Conservation (phyloP, 352 stramenopile genomes). For the Elongisporangium prolatum region DNA sequence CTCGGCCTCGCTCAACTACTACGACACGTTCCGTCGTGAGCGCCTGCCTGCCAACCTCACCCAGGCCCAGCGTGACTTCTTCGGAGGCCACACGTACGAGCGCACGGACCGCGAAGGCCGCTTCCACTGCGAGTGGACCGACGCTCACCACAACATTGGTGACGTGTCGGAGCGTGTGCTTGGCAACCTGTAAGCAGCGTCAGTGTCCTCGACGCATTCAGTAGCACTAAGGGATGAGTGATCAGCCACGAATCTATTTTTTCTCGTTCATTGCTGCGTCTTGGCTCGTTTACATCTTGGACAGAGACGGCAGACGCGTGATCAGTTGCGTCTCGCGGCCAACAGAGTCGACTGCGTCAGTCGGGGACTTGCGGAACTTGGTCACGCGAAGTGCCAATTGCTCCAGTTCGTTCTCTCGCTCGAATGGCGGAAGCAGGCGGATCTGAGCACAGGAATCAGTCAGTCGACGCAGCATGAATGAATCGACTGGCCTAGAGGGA, state of each 20-base stretch:
- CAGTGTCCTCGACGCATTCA: neutral
- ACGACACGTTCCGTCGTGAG: slow-evolving; percentile 96
- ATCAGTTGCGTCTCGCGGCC: slow-evolving; percentile 57
- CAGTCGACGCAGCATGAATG: slow-evolving; percentile 8
- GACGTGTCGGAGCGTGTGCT: slow-evolving; percentile 92
- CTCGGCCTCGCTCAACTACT: slow-evolving; percentile 95
- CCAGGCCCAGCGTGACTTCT: slow-evolving; percentile 99
- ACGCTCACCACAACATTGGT: slow-evolving; percentile 96
- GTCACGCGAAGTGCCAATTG: slow-evolving; percentile 52
- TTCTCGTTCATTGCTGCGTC: neutral
- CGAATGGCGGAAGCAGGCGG: slow-evolving; percentile 33
- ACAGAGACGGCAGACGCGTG: slow-evolving; percentile 55
- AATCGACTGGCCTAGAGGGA: slow-evolving; percentile 13
- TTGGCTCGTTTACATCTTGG: slow-evolving; percentile 47
- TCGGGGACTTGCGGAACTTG: slow-evolving; percentile 73
- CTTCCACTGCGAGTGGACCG: slow-evolving; percentile 98
- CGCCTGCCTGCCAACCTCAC: slow-evolving; percentile 95
- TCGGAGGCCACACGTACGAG: slow-evolving; percentile 98
- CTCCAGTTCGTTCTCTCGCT: slow-evolving; percentile 57
- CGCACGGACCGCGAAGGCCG: slow-evolving; percentile 91
- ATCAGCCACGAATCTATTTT: neutral
- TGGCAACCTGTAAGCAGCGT: slow-evolving; percentile 83
- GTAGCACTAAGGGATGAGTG: neutral
- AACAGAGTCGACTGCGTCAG: slow-evolving; percentile 26
- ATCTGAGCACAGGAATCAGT: slow-evolving; percentile 11